phyloP scores from a whole-genome alignment of 1,284 basidiomycete species.

The Exsudoporus floridanus region DNA sequence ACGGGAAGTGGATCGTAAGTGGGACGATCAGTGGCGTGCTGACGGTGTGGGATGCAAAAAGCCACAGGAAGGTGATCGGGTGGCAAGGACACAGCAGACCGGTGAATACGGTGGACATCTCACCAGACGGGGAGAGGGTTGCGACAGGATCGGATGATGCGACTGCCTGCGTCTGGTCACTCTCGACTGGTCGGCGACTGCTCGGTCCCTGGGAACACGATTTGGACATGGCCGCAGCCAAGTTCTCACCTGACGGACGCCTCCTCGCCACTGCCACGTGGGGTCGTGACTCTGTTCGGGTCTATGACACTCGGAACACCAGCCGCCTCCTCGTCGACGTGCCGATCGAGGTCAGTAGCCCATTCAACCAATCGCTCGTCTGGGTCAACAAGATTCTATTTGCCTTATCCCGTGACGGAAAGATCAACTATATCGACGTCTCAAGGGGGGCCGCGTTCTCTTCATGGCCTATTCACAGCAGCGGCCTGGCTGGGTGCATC shows the following conservation, averaged over 20 bases:
- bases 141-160: constrained; percentile 12
- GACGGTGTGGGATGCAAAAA: constrained; percentile 5
- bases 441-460: background rate
- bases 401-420: background rate
- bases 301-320: constrained; percentile 7
- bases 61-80: background rate
- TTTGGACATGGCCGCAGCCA: background rate
- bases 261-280: constrained; percentile 12
- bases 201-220: constrained; percentile 7
- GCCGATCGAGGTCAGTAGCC: too few species aligned
- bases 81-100: background rate
- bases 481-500: background rate
- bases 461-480: background rate
- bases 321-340: too few species aligned
- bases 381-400: constrained; percentile 2
- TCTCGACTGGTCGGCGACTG: background rate
- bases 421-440: background rate
- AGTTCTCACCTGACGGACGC: constrained; percentile 9
- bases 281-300: background rate
- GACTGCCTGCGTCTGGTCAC: constrained; percentile 6
- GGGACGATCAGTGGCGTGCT: background rate
- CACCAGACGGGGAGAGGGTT: constrained; percentile 1
- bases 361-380: constrained; percentile 1
- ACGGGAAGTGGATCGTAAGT: constrained; percentile 5
- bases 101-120: constrained; percentile 8